phyloP scores from a whole-genome alignment of 2,329 filamentous ascomycete genomes.

The Pseudocercospora eumusae region DNA sequence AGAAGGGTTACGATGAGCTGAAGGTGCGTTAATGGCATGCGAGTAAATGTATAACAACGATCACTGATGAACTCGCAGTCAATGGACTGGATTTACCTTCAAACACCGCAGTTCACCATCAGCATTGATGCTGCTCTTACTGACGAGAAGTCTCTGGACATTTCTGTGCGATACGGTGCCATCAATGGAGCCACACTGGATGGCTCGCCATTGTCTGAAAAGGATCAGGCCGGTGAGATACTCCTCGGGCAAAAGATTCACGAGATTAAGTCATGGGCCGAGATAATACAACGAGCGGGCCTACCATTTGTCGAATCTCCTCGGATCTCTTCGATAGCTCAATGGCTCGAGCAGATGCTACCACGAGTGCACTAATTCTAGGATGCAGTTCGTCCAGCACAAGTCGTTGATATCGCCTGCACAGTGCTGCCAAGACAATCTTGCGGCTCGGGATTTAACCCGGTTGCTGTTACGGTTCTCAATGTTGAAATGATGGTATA shows the following conservation, averaged over 20 bases:
- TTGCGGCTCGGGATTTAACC: background rate
- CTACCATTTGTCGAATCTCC: background rate
- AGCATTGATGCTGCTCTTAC: constrained; percentile 20
- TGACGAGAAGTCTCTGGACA: constrained; percentile 24
- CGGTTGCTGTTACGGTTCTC: no score
- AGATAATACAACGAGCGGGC: background rate
- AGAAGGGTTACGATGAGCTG: constrained; percentile 64
- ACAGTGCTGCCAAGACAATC: background rate
- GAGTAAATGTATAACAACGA: constrained; percentile 7
- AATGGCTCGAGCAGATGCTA: constrained; percentile 32
- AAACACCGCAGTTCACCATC: constrained; percentile 77
- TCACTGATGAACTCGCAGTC: constrained; percentile 52
- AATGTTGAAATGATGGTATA: no score
- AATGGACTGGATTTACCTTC: constrained; percentile 74
- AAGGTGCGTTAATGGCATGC: constrained; percentile 48
- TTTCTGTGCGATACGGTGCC: constrained; percentile 55
- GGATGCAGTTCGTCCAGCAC: background rate
- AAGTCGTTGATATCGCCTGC: background rate
- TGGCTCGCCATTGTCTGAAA: constrained; percentile 26
- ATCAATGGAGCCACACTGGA: constrained; percentile 52
- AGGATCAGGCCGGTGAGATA: background rate
- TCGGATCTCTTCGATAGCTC: constrained; percentile 13
- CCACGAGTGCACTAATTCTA: constrained; percentile 18
- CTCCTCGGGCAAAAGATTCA: constrained; percentile 50
- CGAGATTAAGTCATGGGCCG: constrained; percentile 44